Conservation (phyloP, 1,284 basidiomycete genomes). For the Porodaedalea pini region DNA sequence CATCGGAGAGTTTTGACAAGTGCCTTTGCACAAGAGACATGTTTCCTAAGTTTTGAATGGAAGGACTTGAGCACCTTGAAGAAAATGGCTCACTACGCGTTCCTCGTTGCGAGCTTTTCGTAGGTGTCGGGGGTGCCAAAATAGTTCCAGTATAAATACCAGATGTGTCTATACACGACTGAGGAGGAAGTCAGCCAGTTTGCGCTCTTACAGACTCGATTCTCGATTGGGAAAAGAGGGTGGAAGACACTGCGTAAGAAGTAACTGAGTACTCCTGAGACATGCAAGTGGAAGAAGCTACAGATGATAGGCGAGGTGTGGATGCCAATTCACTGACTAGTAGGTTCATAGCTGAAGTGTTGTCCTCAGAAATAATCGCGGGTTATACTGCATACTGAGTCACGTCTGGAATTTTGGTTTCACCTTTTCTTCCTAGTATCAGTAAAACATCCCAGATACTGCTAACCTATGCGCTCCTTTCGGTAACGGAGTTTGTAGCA, state of each 20-base stretch:
- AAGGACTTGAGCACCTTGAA: constrained; percentile 39
- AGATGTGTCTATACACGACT: background rate
- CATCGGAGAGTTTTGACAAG: constrained; percentile 38
- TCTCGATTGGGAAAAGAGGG: background rate
- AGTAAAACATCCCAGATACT: constrained; percentile 67
- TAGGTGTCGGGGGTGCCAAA: constrained; percentile 16
- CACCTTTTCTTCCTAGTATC: constrained; percentile 33
- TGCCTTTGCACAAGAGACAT: constrained; percentile 51
- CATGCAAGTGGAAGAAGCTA: background rate
- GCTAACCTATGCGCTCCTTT: constrained; percentile 67
- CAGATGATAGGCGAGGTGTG: background rate
- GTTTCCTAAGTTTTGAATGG: constrained; percentile 47
- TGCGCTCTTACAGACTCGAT: background rate
- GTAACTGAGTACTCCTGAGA: background rate
- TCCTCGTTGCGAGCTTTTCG: constrained; percentile 25
- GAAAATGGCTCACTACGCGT: constrained; percentile 27
- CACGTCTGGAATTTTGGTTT: background rate
- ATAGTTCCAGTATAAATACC: background rate
- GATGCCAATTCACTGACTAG: background rate
- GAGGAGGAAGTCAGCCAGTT: background rate
- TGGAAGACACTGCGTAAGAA: background rate
- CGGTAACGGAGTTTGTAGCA: constrained; percentile 54
- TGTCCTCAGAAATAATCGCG: background rate
- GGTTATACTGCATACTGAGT: background rate
- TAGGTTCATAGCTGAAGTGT: background rate